A percentile compares a stretch with the other conserved stretches of the same genome.
These are phyloP conservation scores for Neurospora tetraspora DNA, from an alignment of 495 filamentous ascomycete species.

Conservation along the genomic window DNA sequence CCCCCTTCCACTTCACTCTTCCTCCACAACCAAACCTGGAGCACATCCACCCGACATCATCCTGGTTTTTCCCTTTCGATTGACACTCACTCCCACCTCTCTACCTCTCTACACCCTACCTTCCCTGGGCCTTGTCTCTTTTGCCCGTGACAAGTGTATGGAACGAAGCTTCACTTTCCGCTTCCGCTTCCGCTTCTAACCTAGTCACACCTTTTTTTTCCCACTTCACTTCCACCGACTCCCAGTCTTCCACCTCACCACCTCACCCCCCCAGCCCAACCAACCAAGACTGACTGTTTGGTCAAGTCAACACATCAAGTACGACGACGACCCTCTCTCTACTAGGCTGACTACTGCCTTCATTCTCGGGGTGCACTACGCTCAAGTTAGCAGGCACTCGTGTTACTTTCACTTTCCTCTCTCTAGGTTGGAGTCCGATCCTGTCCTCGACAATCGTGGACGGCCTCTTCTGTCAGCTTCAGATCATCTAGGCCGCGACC, in stretches of 20 bases:
- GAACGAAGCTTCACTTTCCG: not conserved
- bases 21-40: not conserved
- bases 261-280: not conserved
- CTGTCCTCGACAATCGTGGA: not conserved
- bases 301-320: not conserved
- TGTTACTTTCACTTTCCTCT: not conserved
- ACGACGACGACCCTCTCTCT: not conserved
- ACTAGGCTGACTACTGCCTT: not conserved
- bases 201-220: not conserved
- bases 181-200: not conserved
- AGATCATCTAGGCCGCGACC: not conserved
- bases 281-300: not conserved
- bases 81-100: not conserved
- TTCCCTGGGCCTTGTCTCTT: not conserved
- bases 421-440: not conserved
- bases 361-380: not conserved
- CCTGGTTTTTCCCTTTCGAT: not conserved
- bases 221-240: not conserved
- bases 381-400: not conserved
- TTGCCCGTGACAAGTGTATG: not conserved
- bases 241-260: not conserved
- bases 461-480: not conserved
- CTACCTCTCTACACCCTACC: not conserved
- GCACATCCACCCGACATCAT: not conserved
- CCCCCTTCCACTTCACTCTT: not conserved